phyloP scores from a whole-genome alignment of 2,329 filamentous ascomycete genomes.

The Hortaea sp. region DNA sequence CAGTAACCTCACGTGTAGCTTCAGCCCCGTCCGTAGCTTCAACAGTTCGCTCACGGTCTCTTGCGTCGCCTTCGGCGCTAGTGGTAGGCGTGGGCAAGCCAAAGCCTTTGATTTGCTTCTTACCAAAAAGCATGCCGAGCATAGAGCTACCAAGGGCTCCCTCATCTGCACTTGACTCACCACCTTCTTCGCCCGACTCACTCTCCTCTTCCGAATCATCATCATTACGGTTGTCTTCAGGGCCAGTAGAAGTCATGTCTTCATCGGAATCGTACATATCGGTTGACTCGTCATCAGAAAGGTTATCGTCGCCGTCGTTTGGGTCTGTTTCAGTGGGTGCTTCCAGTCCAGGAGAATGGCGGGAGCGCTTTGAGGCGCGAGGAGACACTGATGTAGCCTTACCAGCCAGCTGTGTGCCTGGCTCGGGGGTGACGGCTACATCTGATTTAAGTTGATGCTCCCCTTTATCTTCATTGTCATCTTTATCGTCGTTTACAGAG shows the following conservation, averaged over 20 bases:
- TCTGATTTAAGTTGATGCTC: not conserved
- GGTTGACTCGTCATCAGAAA: conserved; percentile 28
- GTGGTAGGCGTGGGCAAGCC: conserved; percentile 23
- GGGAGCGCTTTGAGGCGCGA: not conserved
- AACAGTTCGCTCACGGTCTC: conserved; percentile 6
- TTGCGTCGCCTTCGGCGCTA: conserved; percentile 17
- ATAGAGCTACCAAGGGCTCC: conserved; percentile 9
- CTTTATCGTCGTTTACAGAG: conserved; percentile 7
- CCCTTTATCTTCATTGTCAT: conserved; percentile 4
- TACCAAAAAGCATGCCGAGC: conserved; percentile 19
- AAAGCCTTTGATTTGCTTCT: conserved; percentile 20
- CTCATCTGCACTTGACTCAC: conserved; percentile 15
- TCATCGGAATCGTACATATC: conserved; percentile 30
- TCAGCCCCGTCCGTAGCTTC: conserved; percentile 1
- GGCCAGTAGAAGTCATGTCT: conserved; percentile 25
- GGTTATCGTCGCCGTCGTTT: conserved; percentile 28
- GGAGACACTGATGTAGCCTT: not conserved
- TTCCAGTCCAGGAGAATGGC: not conserved
- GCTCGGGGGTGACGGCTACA: not conserved
- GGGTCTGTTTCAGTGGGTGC: conserved; percentile 1
- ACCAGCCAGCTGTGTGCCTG: not conserved
- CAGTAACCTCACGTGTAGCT: not conserved
- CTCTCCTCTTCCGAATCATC: conserved; percentile 19
- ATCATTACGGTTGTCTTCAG: conserved; percentile 23
- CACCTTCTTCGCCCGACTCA: not conserved